phyloP scores from a whole-genome alignment of 441 rosid species.

The Erysimum cheiri region DNA sequence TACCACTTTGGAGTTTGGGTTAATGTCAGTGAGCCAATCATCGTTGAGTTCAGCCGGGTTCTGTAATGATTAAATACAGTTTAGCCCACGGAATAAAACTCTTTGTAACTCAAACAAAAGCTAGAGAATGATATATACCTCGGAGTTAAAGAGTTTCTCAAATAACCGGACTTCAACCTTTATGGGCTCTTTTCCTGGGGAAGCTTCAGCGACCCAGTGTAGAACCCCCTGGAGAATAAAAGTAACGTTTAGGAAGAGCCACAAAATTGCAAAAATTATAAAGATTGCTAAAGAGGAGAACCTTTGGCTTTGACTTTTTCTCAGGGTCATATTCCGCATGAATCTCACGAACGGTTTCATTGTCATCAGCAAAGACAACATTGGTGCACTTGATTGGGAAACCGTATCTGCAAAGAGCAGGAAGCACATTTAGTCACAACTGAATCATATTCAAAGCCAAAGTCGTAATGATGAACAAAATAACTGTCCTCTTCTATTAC shows the following conservation, averaged over 20 bases:
- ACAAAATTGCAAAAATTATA: constrained; percentile 12
- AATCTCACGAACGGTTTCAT: constrained; percentile 76
- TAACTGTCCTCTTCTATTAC: constrained; percentile 42
- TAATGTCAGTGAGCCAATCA: constrained; percentile 81
- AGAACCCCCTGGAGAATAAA: constrained; percentile 73
- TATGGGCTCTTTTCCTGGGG: constrained; percentile 64
- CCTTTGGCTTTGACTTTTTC: constrained; percentile 91
- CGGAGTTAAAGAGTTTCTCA: constrained; percentile 82
- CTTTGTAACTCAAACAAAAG: constrained; percentile 7
- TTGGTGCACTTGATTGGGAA: constrained; percentile 92
- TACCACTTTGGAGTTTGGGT: constrained; percentile 69
- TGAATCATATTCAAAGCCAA: not conserved
- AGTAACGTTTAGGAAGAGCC: constrained; percentile 9
- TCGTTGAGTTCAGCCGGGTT: constrained; percentile 84
- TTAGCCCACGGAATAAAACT: not conserved
- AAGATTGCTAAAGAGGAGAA: constrained; percentile 35
- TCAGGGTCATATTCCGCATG: constrained; percentile 87
- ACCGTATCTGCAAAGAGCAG: constrained; percentile 66
- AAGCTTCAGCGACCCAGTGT: constrained; percentile 90
- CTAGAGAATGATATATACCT: constrained; percentile 52
- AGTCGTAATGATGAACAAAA: not conserved
- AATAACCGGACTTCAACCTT: constrained; percentile 89
- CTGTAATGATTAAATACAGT: constrained; percentile 46
- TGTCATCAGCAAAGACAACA: constrained; percentile 77
- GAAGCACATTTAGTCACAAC: constrained; percentile 18